Conservation (phyloP, 78 protist species). For the Corallochytrium limacisporum region DNA sequence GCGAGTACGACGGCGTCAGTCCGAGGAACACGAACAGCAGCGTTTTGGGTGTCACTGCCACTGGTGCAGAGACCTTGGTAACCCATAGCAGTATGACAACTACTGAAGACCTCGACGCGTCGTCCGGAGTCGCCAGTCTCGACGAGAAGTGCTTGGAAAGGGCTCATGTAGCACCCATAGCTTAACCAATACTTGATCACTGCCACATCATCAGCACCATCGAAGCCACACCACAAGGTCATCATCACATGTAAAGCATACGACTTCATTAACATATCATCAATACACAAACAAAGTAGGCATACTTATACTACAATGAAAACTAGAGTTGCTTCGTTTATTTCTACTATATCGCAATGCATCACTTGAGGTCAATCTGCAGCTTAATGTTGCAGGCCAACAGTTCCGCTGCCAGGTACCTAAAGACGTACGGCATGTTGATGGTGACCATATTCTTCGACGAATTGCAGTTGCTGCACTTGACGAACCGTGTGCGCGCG, state of each 20-base stretch:
- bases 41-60: too few relatives aligned
- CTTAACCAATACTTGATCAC: background rate
- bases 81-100: too few relatives aligned
- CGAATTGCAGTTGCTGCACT: constrained; percentile 14
- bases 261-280: background rate
- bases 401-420: constrained; percentile 72
- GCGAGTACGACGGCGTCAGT: too few relatives aligned
- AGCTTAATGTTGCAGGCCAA: constrained; percentile 63
- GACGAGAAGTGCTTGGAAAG: too few relatives aligned
- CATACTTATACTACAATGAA: background rate
- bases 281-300: background rate
- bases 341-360: background rate
- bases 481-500: background rate
- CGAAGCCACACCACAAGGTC: background rate
- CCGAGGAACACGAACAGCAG: too few relatives aligned
- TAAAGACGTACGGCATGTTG: constrained; percentile 72
- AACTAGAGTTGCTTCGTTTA: background rate
- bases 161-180: background rate
- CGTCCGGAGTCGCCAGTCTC: too few relatives aligned
- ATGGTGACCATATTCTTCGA: constrained; percentile 1
- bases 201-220: background rate
- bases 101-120: too few relatives aligned
- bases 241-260: background rate
- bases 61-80: too few relatives aligned
- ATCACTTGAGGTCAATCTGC: constrained; percentile 5